These are phyloP conservation scores for Lichtheimia corymbifera DNA, from an alignment of 371 early-diverging fungal genomes.

Conservation along the genomic window DNA sequence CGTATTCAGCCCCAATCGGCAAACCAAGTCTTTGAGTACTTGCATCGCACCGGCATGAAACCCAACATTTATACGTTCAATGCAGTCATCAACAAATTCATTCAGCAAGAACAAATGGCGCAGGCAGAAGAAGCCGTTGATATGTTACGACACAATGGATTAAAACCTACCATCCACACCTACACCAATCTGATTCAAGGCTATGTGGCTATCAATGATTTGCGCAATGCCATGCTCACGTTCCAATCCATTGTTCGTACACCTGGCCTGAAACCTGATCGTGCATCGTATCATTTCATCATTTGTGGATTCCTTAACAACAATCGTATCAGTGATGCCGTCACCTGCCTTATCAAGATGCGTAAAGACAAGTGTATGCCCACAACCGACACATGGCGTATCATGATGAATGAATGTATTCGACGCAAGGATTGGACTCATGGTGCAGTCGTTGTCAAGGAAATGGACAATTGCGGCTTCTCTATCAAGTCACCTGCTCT, in stretches of 20 bases:
- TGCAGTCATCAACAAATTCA: constrained; percentile 47
- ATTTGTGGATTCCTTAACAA: constrained; percentile 38
- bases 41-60: constrained; percentile 28
- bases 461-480: constrained; percentile 39
- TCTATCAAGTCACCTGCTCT: constrained; percentile 29
- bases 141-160: constrained; percentile 16
- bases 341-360: constrained; percentile 36
- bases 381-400: constrained; percentile 41
- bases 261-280: constrained; percentile 34
- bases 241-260: constrained; percentile 28
- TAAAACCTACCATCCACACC: constrained; percentile 42
- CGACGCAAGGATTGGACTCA: constrained; percentile 24
- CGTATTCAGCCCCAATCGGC: constrained; percentile 24
- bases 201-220: constrained; percentile 27
- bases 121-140: constrained; percentile 40
- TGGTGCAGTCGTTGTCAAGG: constrained; percentile 24
- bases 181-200: constrained; percentile 52
- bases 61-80: constrained; percentile 51
- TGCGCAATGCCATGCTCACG: constrained; percentile 39
- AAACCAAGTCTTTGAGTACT: constrained; percentile 24
- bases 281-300: constrained; percentile 48
- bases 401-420: constrained; percentile 34
- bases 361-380: constrained; percentile 22
- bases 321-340: constrained; percentile 37
- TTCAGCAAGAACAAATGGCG: constrained; percentile 23